Base-by-base conservation (phyloP, 1,284 basidiomycete genomes). In the Sanghuangporus baumii region DNA sequence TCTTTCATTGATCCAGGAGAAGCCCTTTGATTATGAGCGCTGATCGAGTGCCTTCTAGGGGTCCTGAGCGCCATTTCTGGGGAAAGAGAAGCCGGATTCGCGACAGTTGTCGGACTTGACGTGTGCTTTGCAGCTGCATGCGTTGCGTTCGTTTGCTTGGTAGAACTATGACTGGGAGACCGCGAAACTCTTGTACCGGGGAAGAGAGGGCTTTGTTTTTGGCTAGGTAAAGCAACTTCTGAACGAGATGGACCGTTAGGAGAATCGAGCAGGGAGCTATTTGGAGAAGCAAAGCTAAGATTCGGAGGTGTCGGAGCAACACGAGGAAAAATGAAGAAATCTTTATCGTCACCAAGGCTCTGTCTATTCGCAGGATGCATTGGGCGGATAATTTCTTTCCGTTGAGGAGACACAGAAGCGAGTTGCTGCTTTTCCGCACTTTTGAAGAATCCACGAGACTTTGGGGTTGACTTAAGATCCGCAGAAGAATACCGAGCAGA, bases 401-500 rank as follows among this genome's bases (percentile, higher is more conserved):
- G 59, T 20, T 51, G 47, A 11, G 36, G 23, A 37, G 54, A n/a
- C 9, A 26, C 16, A 9, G 60, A 36, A 12, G 47, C 31, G 11
- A n/a, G 40, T 34, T 7, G 48, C 18, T 6, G 16, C 46, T 61
- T 57, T 31, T 58, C 40, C 11, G 55, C 34, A 20, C 55, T 58
- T 36, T 55, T 62, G 48, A 43, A 52, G 2, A 36, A 26, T 31
- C 38, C 18, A 36, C 59, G 64, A 31, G n/a, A 38, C 56, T 37
- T 57, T 41, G 57, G 23, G 18, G 52, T 55, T 38, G 64, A 62
- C 31, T 62, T 65, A 38, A 65, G 61, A 36, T 65, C 64, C 16
- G 64, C 64, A 38, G 64, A 65, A 20, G 64, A 65, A 46, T 62
- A 61, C 8, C 64, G 60, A 51, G 61, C 43, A 34, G 64, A 55